Evolutionary conservation across 306 rosid species (phyloP), one percentile per base, ranked within the genome.

Genomic region (Lathyrus oleraceus): DNA sequence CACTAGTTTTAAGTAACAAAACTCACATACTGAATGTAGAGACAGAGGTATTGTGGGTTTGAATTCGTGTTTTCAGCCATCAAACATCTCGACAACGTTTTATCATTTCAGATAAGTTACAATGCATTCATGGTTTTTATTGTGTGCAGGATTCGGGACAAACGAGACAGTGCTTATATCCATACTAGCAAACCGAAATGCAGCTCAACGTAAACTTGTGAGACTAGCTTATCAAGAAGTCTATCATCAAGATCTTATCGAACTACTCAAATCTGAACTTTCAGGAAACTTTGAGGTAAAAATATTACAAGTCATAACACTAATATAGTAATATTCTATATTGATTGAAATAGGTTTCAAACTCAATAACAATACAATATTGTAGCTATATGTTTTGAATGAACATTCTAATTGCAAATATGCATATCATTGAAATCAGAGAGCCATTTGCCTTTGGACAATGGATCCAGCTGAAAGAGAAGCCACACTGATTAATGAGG

Each of bases 381-480:
- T 56, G 45, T 75, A 49, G 14, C 28, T 75, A 43, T 14, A 53
- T 52, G 17, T 42, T 40, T 60, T 39, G 58, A 40, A 35, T 69
- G 32, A 60, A 39, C 58, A 61, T 61, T 61, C 42, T 71, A 39
- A 25, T 66, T 48, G 60, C 3, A 3, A 49, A 59, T 40, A 60
- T 67, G 20, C 40, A 39, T 39, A 67, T 14, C n/a, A 52, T 76
- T 49, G 4, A 53, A 64, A 77, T 6, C 49, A 85, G 89, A 77
- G 78, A 49, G 85, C 83, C 40, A 57, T 85, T 44, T 62, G 73
- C 69, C 44, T 61, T n/a, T 85, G 89, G 89, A 85, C 76, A 1
- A 60, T 79, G 80, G 89, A 82, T 71, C 81, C 87, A 76, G 79
- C 86, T 54, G 85, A 76, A 70, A 73, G 89, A 62, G 86, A 85